A percentile compares a stretch with the other conserved stretches of the same genome.
Conservation (phyloP, 495 filamentous ascomycete species). For the Parachaetomium inaequale region DNA sequence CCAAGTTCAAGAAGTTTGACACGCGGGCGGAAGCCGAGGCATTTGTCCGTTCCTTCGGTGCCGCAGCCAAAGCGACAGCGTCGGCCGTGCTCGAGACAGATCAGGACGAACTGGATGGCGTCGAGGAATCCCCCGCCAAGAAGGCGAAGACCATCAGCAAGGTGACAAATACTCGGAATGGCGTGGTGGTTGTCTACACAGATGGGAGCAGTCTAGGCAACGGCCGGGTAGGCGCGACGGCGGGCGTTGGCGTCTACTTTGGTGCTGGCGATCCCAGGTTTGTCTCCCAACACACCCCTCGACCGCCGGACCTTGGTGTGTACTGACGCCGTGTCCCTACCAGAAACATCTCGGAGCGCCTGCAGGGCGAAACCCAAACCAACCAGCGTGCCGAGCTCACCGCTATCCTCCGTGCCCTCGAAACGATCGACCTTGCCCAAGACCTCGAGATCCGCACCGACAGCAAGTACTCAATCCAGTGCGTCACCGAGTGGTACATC, state of each 20-base stretch:
- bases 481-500: constrained; percentile 78
- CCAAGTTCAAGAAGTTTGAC: constrained; percentile 76
- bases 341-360: constrained; percentile 75
- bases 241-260: constrained; percentile 88
- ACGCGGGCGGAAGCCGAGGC: constrained; percentile 70
- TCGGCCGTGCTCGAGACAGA: constrained; percentile 28
- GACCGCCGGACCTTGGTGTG: neutral
- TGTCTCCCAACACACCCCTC: constrained; percentile 21
- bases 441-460: constrained; percentile 73
- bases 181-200: constrained; percentile 70
- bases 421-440: constrained; percentile 54
- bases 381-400: constrained; percentile 95
- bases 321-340: neutral
- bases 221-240: constrained; percentile 64
- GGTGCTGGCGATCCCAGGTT: constrained; percentile 69
- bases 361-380: constrained; percentile 72
- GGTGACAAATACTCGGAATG: neutral
- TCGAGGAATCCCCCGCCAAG: constrained; percentile 49
- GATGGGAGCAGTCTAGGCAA: constrained; percentile 83
- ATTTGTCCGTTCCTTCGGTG: constrained; percentile 37
- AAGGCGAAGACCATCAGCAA: constrained; percentile 51
- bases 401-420: constrained; percentile 77
- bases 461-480: constrained; percentile 83
- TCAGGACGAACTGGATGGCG: constrained; percentile 32
- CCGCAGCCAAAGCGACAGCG: constrained; percentile 41